phyloP scores from a whole-genome alignment of 2,329 filamentous ascomycete genomes.

The Xylariaceae sp. region DNA sequence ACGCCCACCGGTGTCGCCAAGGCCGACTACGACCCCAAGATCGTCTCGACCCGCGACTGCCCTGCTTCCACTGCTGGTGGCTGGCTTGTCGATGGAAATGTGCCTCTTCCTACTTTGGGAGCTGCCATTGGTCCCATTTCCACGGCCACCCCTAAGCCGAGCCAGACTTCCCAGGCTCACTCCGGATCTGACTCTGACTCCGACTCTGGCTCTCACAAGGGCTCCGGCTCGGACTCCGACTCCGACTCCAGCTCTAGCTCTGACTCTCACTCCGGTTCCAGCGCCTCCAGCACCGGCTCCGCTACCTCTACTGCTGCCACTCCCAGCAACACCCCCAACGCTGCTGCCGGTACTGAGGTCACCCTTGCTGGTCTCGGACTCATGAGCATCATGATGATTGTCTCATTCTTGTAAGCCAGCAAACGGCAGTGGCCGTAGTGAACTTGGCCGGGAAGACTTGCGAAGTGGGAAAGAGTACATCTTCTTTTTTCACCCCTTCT shows the following conservation, averaged over 20 bases:
- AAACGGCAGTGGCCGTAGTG: background rate
- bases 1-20: constrained; percentile 63
- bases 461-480: too few relatives aligned
- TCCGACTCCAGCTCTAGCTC: background rate
- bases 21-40: constrained; percentile 58
- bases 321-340: background rate
- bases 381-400: constrained; percentile 47
- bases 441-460: too few relatives aligned
- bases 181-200: background rate
- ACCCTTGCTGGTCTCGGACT: constrained; percentile 46
- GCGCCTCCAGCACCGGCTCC: background rate
- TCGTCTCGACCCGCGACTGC: constrained; percentile 61
- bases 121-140: constrained; percentile 35
- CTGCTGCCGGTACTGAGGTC: constrained; percentile 28
- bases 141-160: background rate
- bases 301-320: background rate
- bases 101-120: constrained; percentile 64
- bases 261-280: background rate
- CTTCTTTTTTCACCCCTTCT: background rate
- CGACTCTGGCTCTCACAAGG: background rate
- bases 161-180: constrained; percentile 18
- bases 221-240: background rate
- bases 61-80: constrained; percentile 61
- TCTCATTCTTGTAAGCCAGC: constrained; percentile 41
- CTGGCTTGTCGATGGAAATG: constrained; percentile 69